Base-by-base conservation (phyloP, 1,284 basidiomycete genomes). In the Kwoniella shivajii region DNA sequence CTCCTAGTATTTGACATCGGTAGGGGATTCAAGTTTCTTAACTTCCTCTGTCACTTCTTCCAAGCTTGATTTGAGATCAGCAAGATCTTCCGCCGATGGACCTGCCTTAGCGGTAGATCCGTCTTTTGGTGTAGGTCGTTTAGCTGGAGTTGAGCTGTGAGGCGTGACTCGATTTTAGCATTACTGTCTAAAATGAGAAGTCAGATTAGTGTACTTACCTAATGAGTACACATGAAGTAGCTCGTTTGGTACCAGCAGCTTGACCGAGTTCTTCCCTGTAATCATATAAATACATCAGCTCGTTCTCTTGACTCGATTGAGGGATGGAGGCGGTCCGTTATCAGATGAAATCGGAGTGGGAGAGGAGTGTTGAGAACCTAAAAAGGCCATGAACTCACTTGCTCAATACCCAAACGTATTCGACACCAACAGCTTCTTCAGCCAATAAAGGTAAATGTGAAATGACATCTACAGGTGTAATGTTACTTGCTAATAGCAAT, bases 391-490 rank as follows among this genome's bases (percentile, higher is more conserved):
- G 7, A 14, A 71, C 66, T 66, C 56, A 76, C 75, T 78, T 79
- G 69, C 72, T 74, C 61, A 73, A 62, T 14, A 78, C 74, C 75
- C 74, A 84, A 59, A 95, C 84, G 77, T 98, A 99, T 16, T 95
- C 94, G 72, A 97, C 89, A 48, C 87, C 84, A 29, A 50, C 54
- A 6, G 92, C 89, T 76, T 99, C 96, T 80, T 99, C 96, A 56
- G 91, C 89, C 69, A 99, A 82, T 30, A 98, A 82, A 14, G 96
- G 96, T 54, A 99, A 83, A 80, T 99, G 96, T 22, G 92, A 94
- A 67, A 99, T 90, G 67, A 99, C 97, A 79, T 99, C 96, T 69
- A 99, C 89, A 24, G 96, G 96, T 46, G 90, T 94, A 74, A 99
- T 99, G 79, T 99, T 96, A 39, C 89, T 94, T 4, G 96, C 96